These are phyloP conservation scores for Penicillium atrosanguineum DNA, from an alignment of 495 filamentous ascomycete species.

Conservation along the genomic window DNA sequence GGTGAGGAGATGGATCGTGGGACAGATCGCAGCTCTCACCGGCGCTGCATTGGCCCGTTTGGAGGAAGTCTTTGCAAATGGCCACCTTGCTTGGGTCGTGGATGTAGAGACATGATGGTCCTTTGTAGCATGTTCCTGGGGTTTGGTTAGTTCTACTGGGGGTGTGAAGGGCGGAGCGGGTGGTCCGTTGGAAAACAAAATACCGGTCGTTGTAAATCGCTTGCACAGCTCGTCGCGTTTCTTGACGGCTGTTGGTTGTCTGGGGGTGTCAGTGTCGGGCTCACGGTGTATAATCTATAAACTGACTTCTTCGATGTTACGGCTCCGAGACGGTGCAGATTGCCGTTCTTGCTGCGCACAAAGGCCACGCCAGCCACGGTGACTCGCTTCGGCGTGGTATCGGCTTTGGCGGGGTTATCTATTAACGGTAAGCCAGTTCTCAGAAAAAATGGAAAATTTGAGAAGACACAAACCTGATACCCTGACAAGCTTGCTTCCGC, in stretches of 20 bases:
- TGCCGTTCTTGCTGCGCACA: conserved; percentile 86
- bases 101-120: conserved; percentile 72
- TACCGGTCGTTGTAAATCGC: conserved; percentile 91
- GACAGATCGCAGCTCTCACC: conserved; percentile 89
- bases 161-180: conserved; percentile 5
- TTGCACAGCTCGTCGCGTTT: conserved; percentile 82
- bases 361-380: conserved; percentile 81
- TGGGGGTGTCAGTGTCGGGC: conserved; percentile 26
- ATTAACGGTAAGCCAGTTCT: conserved; percentile 45
- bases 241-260: conserved; percentile 51
- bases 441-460: conserved; percentile 1
- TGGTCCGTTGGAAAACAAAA: conserved; percentile 26
- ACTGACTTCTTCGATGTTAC: conserved; percentile 45
- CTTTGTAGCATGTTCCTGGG: conserved; percentile 78
- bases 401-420: conserved; percentile 62
- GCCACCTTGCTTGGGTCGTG: conserved; percentile 89
- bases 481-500: conserved; percentile 82
- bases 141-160: conserved; percentile 19
- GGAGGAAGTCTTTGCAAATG: conserved; percentile 83
- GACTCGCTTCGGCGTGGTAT: conserved; percentile 74
- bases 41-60: conserved; percentile 72
- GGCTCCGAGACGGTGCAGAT: conserved; percentile 67
- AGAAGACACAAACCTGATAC: conserved; percentile 59
- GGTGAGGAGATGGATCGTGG: conserved; percentile 81
- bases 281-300: not conserved